These are phyloP conservation scores for Suillus hirtellus DNA, from an alignment of 768 basidiomycete genomes.

Conservation along the genomic window DNA sequence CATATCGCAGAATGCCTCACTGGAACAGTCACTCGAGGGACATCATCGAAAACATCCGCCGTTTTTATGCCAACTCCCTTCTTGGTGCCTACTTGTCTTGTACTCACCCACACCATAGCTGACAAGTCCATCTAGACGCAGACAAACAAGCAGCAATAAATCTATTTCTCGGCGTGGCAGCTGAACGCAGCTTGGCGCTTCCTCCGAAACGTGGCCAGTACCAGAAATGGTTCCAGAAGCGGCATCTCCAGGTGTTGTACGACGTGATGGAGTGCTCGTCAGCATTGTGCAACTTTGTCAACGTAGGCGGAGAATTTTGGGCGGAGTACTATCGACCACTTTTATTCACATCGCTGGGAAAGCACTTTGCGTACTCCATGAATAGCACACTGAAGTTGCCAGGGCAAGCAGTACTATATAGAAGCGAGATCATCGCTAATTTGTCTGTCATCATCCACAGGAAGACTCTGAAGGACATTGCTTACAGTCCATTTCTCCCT, in stretches of 20 bases:
- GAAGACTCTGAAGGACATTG: conserved; percentile 66
- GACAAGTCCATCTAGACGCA: conserved; percentile 57
- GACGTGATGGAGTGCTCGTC: conserved; percentile 61
- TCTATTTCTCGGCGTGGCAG: conserved; percentile 84
- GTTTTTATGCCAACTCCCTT: conserved; percentile 94
- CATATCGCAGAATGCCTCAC: conserved; percentile 91
- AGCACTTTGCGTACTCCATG: conserved; percentile 93
- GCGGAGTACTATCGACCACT: conserved; percentile 85
- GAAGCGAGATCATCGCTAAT: not conserved
- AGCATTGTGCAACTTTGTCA: conserved; percentile 61
- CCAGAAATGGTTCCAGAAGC: conserved; percentile 80
- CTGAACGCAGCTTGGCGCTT: conserved; percentile 45
- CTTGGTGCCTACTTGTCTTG: conserved; percentile 51
- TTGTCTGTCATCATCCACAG: conserved; percentile 34
- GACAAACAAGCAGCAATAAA: conserved; percentile 98
- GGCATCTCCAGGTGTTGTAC: conserved; percentile 69
- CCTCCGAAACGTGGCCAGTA: conserved; percentile 69
- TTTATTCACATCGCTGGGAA: conserved; percentile 80
- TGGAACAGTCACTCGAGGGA: conserved; percentile 98
- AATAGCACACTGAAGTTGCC: conserved; percentile 83
- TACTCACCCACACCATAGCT: conserved; percentile 3
- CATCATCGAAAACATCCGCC: conserved; percentile 91
- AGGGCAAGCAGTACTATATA: conserved; percentile 49
- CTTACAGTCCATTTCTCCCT: conserved; percentile 75
- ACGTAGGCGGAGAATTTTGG: conserved; percentile 74